Conservation (phyloP, 176 grass and related monocot genomes). For the Olyra latifolia region DNA sequence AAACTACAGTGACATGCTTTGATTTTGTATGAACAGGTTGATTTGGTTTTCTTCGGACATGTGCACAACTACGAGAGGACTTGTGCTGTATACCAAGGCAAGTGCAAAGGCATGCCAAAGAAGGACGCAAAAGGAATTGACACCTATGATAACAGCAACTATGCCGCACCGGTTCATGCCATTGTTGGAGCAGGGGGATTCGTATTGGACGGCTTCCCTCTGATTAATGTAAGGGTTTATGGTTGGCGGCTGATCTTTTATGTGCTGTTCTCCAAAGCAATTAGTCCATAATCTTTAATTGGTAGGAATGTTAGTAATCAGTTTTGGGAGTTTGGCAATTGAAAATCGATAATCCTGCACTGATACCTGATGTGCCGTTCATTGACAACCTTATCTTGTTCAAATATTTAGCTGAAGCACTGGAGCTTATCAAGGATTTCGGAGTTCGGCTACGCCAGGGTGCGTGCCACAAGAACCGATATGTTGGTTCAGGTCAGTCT, state of each 20-base stretch:
- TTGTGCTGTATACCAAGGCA: constrained; percentile 52
- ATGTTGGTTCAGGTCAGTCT: constrained; percentile 58
- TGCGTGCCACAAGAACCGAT: constrained; percentile 49
- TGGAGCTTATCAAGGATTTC: constrained; percentile 74
- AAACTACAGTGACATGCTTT: constrained; percentile 7
- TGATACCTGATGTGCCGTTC: background rate
- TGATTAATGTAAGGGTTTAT: constrained; percentile 35
- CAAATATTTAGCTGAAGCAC: constrained; percentile 33
- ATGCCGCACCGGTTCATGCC: constrained; percentile 68
- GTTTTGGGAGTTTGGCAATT: background rate
- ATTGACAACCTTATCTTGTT: constrained; percentile 17
- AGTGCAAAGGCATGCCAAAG: constrained; percentile 58
- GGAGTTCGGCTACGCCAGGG: constrained; percentile 71
- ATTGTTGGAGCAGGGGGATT: constrained; percentile 76
- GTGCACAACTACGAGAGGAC: constrained; percentile 93
- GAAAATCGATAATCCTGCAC: background rate
- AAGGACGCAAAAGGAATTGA: constrained; percentile 64
- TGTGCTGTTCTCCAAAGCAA: background rate
- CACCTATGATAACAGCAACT: constrained; percentile 80
- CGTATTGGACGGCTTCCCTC: constrained; percentile 61
- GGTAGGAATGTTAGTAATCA: background rate
- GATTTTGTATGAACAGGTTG: constrained; percentile 51
- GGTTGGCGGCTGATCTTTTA: background rate
- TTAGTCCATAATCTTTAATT: background rate
- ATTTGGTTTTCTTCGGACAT: constrained; percentile 85